phyloP scores from a whole-genome alignment of 1,284 basidiomycete genomes.

The Tilletia setariae region DNA sequence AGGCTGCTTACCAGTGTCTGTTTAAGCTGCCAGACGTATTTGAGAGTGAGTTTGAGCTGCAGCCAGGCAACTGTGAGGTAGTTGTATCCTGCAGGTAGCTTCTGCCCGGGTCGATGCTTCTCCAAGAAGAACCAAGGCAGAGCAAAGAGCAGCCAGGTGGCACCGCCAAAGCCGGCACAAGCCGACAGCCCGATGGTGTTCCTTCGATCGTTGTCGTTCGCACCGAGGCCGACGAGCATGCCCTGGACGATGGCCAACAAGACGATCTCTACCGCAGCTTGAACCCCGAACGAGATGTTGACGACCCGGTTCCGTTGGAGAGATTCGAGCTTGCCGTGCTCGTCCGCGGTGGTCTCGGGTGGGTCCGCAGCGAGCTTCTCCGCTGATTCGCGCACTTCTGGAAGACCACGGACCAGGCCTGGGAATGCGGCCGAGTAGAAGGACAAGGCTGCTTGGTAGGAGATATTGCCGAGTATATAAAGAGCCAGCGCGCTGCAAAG shows the following conservation, averaged over 20 bases:
- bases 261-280: conserved; percentile 71
- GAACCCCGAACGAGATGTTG: conserved; percentile 73
- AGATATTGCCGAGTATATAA: conserved; percentile 76
- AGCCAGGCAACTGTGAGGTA: conserved; percentile 65
- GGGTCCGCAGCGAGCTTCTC: conserved; percentile 1
- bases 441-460: conserved; percentile 73
- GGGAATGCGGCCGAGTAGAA: conserved; percentile 64
- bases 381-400: conserved; percentile 7
- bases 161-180: conserved; percentile 23
- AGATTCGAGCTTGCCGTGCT: conserved; percentile 72
- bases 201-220: conserved; percentile 28
- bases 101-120: conserved; percentile 43
- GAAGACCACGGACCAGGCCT: background rate
- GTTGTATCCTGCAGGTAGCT: conserved; percentile 64
- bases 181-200: conserved; percentile 61
- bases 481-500: conserved; percentile 64
- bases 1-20: conserved; percentile 27
- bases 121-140: conserved; percentile 69
- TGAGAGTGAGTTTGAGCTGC: conserved; percentile 53
- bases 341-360: conserved; percentile 57
- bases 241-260: conserved; percentile 74
- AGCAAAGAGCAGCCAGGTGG: conserved; percentile 67
- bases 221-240: conserved; percentile 67
- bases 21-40: conserved; percentile 57
- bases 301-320: conserved; percentile 78